Conservation (phyloP, 2,329 filamentous ascomycete genomes). For the Pestalotiopsis sp. region DNA sequence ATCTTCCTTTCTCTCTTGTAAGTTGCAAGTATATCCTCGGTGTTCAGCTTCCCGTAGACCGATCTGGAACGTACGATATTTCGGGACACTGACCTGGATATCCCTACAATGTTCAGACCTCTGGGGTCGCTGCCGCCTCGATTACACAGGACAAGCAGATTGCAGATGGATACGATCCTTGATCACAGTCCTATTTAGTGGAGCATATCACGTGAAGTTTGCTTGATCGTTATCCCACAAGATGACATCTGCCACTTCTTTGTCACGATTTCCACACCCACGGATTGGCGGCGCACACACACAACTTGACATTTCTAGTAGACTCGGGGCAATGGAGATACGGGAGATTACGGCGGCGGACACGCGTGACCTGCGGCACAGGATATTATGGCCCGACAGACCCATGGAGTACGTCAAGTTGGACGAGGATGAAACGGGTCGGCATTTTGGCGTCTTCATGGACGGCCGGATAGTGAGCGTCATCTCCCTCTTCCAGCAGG, state of each 20-base stretch:
- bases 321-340: constrained; percentile 10
- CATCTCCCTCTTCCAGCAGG: constrained; percentile 26
- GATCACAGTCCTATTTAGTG: background rate
- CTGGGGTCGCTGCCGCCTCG: too few species aligned
- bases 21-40: too few species aligned
- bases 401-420: constrained; percentile 25
- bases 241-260: background rate
- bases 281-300: background rate
- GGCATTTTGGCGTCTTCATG: constrained; percentile 26
- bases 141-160: too few species aligned
- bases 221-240: background rate
- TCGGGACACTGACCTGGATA: too few species aligned
- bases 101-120: too few species aligned
- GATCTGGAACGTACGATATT: too few species aligned
- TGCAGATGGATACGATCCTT: too few species aligned
- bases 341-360: constrained; percentile 21
- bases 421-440: constrained; percentile 22
- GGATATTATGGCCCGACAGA: constrained; percentile 26
- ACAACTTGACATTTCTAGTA: background rate
- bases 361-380: constrained; percentile 24
- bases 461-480: constrained; percentile 21
- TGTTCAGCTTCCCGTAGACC: too few species aligned
- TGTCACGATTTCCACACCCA: background rate
- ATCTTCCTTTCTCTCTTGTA: background rate
- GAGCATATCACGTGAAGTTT: background rate